phyloP scores from a whole-genome alignment of 805 yeast genomes.

The Cyberlindnera amylophila region DNA sequence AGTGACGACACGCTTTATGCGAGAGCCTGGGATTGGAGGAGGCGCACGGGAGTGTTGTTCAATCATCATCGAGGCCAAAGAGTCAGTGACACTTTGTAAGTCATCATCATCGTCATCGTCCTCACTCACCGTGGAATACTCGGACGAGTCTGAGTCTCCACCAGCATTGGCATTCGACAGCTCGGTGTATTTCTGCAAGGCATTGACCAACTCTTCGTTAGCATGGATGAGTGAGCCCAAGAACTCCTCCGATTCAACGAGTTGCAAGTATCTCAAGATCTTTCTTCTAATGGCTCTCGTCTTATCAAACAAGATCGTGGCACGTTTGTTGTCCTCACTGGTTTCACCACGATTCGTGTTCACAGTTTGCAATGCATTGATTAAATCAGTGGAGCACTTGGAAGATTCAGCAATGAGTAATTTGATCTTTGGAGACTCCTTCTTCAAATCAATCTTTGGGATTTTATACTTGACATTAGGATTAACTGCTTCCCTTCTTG shows the following conservation, averaged over 20 bases:
- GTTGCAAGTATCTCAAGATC: slow-evolving; percentile 77
- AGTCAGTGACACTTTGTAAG: slow-evolving; percentile 23
- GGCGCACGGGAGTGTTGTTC: slow-evolving; percentile 24
- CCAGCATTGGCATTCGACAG: slow-evolving; percentile 42
- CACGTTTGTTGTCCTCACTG: slow-evolving; percentile 60
- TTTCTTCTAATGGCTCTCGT: slow-evolving; percentile 74
- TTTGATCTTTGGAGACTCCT: slow-evolving; percentile 71
- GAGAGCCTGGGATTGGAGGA: slow-evolving; percentile 18
- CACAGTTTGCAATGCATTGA: slow-evolving; percentile 48
- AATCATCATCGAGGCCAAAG: slow-evolving; percentile 28
- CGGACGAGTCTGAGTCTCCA: slow-evolving; percentile 36
- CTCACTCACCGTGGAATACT: slow-evolving; percentile 31
- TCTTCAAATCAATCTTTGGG: slow-evolving; percentile 63
- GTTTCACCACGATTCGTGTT: slow-evolving; percentile 42
- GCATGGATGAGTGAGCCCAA: slow-evolving; percentile 86
- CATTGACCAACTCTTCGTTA: slow-evolving; percentile 81
- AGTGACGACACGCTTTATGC: slow-evolving; percentile 13
- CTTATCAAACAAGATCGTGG: slow-evolving; percentile 65
- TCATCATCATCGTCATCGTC: slow-evolving; percentile 39
- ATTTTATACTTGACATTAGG: slow-evolving; percentile 51
- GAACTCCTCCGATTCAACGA: slow-evolving; percentile 78
- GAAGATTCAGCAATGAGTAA: slow-evolving; percentile 70
- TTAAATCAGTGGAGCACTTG: slow-evolving; percentile 65
- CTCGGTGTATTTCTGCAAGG: slow-evolving; percentile 66
- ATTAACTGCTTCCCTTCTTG: slow-evolving; percentile 21